Evolutionary conservation across 805 yeast species (phyloP).

Genomic region (Kazachstania kunashirensis): DNA sequence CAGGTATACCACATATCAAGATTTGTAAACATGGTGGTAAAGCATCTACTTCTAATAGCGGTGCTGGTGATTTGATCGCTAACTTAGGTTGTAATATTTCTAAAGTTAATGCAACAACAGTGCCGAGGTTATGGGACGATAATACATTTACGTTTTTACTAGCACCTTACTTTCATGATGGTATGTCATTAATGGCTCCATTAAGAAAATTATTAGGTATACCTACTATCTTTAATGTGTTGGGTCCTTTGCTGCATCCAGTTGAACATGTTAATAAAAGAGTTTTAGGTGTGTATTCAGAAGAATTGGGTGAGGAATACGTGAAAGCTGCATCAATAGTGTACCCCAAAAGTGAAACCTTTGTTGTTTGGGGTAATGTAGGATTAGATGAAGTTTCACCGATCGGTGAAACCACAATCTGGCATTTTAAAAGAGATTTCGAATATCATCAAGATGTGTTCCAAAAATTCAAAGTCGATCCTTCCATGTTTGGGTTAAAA

Average conservation of each 20-base stretch:
- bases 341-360: constrained; percentile 40
- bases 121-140: constrained; percentile 41
- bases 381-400: constrained; percentile 95
- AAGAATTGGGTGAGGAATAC: constrained; percentile 67
- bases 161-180: constrained; percentile 92
- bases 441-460: constrained; percentile 12
- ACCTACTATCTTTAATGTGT: constrained; percentile 86
- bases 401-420: constrained; percentile 66
- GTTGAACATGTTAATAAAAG: constrained; percentile 66
- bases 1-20: constrained; percentile 65
- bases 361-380: constrained; percentile 88
- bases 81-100: constrained; percentile 75
- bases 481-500: constrained; percentile 72
- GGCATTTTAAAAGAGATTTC: constrained; percentile 42
- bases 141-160: constrained; percentile 58
- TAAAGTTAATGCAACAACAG: constrained; percentile 54
- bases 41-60: constrained; percentile 87
- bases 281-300: constrained; percentile 82
- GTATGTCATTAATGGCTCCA: constrained; percentile 74
- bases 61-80: constrained; percentile 82
- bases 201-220: constrained; percentile 73
- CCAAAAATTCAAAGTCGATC: constrained; percentile 41
- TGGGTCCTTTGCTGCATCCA: constrained; percentile 93
- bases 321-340: constrained; percentile 70
- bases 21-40: constrained; percentile 97